These are phyloP conservation scores for Penicillium thymicola DNA, from an alignment of 2,329 filamentous ascomycete species.

Conservation along the genomic window DNA sequence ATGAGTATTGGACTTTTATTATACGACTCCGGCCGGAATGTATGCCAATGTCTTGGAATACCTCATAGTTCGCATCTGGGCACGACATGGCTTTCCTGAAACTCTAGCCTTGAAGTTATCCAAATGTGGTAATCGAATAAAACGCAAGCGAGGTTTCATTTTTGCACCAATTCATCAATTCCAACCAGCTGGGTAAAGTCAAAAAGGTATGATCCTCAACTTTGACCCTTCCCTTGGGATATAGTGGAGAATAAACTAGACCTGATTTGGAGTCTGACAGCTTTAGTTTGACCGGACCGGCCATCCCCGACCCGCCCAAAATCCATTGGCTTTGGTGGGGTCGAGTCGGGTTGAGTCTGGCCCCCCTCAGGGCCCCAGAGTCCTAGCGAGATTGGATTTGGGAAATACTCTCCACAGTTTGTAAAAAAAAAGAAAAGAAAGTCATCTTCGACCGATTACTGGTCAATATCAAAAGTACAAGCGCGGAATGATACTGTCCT, in stretches of 20 bases:
- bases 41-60: background rate
- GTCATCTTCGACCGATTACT: background rate
- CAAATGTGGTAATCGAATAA: background rate
- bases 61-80: background rate
- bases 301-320: constrained; percentile 17
- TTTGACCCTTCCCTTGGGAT: constrained; percentile 17
- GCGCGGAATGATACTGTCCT: background rate
- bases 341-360: constrained; percentile 9
- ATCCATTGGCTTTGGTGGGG: constrained; percentile 1
- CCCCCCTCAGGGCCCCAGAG: too few relatives aligned
- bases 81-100: constrained; percentile 12
- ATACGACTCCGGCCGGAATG: background rate
- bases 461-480: constrained; percentile 1
- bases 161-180: background rate
- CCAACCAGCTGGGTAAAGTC: background rate
- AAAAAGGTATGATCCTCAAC: constrained; percentile 17
- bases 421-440: background rate
- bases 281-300: constrained; percentile 22
- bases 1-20: background rate
- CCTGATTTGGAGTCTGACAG: constrained; percentile 17
- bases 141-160: background rate
- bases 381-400: constrained; percentile 4
- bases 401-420: background rate
- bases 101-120: background rate
- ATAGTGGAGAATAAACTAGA: constrained; percentile 1